These are phyloP conservation scores for Leishmania major DNA, from an alignment of 208 protist species.

Conservation along the genomic window DNA sequence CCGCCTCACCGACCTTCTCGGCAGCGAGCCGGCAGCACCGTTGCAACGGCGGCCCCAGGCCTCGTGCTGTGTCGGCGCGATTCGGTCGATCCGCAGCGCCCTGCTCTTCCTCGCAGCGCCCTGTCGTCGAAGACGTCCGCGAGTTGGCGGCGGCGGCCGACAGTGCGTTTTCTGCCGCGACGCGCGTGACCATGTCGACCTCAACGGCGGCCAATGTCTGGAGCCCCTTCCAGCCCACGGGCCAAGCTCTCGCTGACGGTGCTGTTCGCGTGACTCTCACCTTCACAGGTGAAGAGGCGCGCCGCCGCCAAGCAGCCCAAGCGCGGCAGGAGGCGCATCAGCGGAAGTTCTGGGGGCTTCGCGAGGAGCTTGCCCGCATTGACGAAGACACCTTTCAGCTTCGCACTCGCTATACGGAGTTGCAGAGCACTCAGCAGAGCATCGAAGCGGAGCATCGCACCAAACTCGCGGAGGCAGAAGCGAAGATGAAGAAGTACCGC, in stretches of 20 bases:
- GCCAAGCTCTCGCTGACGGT: conserved; percentile 15
- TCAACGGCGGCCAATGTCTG: conserved; percentile 2
- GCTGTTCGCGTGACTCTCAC: conserved; percentile 28
- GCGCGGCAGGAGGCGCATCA: conserved; percentile 21
- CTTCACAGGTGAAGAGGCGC: conserved; percentile 34
- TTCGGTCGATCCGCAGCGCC: neutral
- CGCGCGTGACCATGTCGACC: neutral
- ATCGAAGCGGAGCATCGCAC: conserved; percentile 14
- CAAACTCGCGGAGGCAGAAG: conserved; percentile 44
- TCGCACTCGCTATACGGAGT: conserved; percentile 20
- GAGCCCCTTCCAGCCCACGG: conserved; percentile 16
- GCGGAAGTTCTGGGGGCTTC: conserved; percentile 48
- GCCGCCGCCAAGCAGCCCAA: conserved; percentile 24
- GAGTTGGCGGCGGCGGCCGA: neutral
- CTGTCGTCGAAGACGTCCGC: conserved; percentile 9
- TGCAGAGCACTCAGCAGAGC: conserved; percentile 31
- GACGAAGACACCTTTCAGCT: conserved; percentile 48
- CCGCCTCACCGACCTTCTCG: neutral
- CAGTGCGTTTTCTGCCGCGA: neutral
- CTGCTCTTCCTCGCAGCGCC: neutral
- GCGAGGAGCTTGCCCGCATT: conserved; percentile 46
- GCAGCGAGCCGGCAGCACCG: neutral
- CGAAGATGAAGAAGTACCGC: conserved; percentile 36
- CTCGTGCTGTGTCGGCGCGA: conserved; percentile 1
- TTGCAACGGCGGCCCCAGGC: neutral